Conservation (phyloP, 768 basidiomycete species). For the Boletellus emodensis region DNA sequence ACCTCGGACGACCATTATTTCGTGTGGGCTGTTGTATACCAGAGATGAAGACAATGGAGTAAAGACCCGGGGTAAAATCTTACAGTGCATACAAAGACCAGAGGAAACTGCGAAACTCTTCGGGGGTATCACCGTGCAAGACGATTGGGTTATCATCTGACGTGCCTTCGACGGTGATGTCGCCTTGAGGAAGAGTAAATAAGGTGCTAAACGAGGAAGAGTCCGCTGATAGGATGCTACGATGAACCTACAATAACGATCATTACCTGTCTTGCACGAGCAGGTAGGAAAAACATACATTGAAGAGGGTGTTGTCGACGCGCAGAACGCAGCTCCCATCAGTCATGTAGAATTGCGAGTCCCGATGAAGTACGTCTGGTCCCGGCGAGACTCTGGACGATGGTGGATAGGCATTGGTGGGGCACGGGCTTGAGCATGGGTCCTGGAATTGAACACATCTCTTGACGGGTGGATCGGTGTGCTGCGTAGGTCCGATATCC, state of each 20-base stretch:
- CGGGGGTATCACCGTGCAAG: constrained; percentile 56
- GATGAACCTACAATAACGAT: constrained; percentile 45
- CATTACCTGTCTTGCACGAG: background rate
- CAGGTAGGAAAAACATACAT: constrained; percentile 40
- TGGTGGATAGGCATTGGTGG: constrained; percentile 1
- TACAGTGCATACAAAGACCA: constrained; percentile 77
- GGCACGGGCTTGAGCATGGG: constrained; percentile 1
- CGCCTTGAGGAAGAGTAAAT: constrained; percentile 65
- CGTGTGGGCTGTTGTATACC: constrained; percentile 49
- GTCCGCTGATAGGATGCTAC: constrained; percentile 57
- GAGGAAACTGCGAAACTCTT: constrained; percentile 69
- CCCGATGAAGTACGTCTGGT: constrained; percentile 27
- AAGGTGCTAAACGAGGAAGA: constrained; percentile 60
- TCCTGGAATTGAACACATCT: constrained; percentile 11
- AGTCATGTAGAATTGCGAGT: constrained; percentile 57
- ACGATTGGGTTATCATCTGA: constrained; percentile 65
- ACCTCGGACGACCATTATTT: constrained; percentile 47
- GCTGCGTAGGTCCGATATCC: constrained; percentile 3
- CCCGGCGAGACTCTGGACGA: constrained; percentile 6
- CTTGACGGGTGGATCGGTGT: constrained; percentile 6
- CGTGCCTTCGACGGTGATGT: constrained; percentile 47
- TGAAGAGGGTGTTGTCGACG: constrained; percentile 64
- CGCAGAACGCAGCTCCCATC: constrained; percentile 68
- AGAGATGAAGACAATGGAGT: background rate
- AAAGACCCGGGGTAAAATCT: constrained; percentile 22